phyloP scores from a whole-genome alignment of 257 asterid genomes.

The Jacaranda mimosifolia region DNA sequence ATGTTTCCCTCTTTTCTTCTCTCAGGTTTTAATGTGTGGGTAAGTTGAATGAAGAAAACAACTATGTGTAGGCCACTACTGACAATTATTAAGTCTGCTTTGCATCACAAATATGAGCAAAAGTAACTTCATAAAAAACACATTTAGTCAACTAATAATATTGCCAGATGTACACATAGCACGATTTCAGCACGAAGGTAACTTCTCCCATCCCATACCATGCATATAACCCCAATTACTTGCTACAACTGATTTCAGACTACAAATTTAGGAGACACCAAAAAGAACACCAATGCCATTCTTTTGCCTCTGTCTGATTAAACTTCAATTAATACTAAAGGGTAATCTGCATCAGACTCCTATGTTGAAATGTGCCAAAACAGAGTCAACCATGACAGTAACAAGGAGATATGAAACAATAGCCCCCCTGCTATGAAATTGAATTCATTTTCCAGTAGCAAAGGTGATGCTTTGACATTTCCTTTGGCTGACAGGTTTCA shows the following conservation, averaged over 20 bases:
- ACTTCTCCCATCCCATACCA: not conserved
- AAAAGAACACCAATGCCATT: not conserved
- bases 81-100: not conserved
- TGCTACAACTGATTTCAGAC: not conserved
- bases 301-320: no score
- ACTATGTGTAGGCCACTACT: no score
- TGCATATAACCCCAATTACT: not conserved
- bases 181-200: not conserved
- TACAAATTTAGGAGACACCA: not conserved
- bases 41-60: no score
- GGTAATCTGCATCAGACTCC: no score
- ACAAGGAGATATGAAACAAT: no score
- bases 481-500: no score
- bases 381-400: no score
- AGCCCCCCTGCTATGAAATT: no score
- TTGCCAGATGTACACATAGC: not conserved
- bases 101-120: not conserved
- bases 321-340: no score
- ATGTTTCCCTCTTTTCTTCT: not conserved
- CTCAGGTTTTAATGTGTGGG: not conserved
- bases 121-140: not conserved
- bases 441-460: no score
- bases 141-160: not conserved
- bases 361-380: no score
- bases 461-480: no score